Percentiles rank a stretch among this genome's conserved stretches.
Conservation (phyloP, 2,329 filamentous ascomycete genomes). For the Pseudopithomyces maydicus region DNA sequence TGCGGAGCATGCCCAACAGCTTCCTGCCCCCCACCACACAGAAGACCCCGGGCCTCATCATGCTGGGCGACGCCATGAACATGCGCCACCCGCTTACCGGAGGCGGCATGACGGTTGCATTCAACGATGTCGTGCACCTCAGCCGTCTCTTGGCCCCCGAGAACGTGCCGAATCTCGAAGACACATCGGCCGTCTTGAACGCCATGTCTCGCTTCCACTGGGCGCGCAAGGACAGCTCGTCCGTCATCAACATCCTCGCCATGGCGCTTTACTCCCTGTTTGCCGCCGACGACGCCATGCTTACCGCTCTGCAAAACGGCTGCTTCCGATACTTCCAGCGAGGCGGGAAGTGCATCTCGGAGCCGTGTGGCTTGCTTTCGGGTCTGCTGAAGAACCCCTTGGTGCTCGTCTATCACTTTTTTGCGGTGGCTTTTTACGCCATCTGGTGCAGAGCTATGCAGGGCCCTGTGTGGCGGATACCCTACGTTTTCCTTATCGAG, state of each 20-base stretch:
- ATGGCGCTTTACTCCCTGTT: constrained; percentile 92
- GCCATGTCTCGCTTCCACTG: constrained; percentile 83
- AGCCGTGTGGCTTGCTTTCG: constrained; percentile 79
- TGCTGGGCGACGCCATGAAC: constrained; percentile 95
- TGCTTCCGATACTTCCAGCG: constrained; percentile 92
- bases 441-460: constrained; percentile 71
- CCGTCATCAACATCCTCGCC: constrained; percentile 96
- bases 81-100: constrained; percentile 99
- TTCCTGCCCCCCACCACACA: constrained; percentile 84
- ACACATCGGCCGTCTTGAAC: constrained; percentile 67
- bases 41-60: constrained; percentile 71
- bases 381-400: constrained; percentile 79
- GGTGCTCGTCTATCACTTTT: constrained; percentile 90
- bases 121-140: constrained; percentile 87
- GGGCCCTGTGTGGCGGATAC: constrained; percentile 48
- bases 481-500: constrained; percentile 64
- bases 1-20: constrained; percentile 94
- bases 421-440: constrained; percentile 84
- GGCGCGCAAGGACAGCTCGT: constrained; percentile 78
- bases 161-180: constrained; percentile 69
- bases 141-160: constrained; percentile 73
- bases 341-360: constrained; percentile 72
- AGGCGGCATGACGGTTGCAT: constrained; percentile 96
- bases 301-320: constrained; percentile 81
- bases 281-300: constrained; percentile 68